Evolutionary conservation across 1,284 basidiomycete species (phyloP).

Genomic region (Naganishia albida): DNA sequence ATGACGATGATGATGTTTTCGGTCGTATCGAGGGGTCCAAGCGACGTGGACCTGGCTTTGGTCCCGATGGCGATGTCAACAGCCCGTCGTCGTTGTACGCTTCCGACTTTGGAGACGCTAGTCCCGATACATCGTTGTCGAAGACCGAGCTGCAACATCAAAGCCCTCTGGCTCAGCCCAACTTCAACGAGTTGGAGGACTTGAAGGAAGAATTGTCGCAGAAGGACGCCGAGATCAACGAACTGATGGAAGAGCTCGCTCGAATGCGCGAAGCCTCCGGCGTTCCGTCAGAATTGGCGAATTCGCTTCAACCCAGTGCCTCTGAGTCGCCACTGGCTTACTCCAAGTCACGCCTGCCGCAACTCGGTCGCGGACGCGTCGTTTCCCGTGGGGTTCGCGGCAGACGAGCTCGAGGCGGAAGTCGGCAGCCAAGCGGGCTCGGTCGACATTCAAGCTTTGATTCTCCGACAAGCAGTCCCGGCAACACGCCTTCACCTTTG

Average conservation of each 20-base stretch:
- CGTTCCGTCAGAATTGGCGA: background rate
- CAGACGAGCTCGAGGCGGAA: constrained; percentile 43
- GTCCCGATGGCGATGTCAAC: constrained; percentile 58
- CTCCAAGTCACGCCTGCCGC: constrained; percentile 6
- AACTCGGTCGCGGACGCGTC: constrained; percentile 23
- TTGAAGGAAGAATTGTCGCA: constrained; percentile 20
- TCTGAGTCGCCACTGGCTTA: constrained; percentile 18
- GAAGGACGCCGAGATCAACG: constrained; percentile 13
- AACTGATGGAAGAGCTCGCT: constrained; percentile 15
- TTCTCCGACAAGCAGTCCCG: constrained; percentile 18
- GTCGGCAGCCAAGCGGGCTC: constrained; percentile 14
- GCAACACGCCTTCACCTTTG: constrained; percentile 17
- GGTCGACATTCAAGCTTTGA: constrained; percentile 24
- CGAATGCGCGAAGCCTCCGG: background rate
- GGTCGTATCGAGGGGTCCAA: constrained; percentile 42
- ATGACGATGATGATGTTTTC: constrained; percentile 69
- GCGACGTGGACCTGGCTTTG: constrained; percentile 63
- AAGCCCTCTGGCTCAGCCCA: constrained; percentile 49
- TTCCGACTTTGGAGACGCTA: constrained; percentile 57
- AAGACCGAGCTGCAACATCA: constrained; percentile 39
- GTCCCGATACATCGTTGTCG: constrained; percentile 67
- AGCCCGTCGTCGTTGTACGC: constrained; percentile 53
- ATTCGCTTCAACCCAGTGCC: constrained; percentile 2
- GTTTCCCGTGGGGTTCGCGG: constrained; percentile 29
- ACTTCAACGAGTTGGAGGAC: constrained; percentile 51